These are phyloP conservation scores for Sclerotinia spermophila DNA, from an alignment of 2,329 filamentous ascomycete genomes.

Conservation along the genomic window DNA sequence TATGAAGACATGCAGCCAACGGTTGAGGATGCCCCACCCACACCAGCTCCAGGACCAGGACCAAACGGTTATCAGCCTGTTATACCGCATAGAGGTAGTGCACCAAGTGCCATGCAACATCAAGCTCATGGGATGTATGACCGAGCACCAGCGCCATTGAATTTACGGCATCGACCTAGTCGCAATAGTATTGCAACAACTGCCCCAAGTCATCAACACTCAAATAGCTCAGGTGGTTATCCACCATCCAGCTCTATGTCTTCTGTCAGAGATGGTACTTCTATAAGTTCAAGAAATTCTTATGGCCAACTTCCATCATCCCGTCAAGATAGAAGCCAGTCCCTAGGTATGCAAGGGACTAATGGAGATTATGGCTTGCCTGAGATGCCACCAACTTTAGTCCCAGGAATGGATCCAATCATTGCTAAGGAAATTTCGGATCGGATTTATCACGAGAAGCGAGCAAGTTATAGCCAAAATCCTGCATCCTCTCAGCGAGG, in stretches of 20 bases:
- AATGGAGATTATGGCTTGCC: constrained; percentile 42
- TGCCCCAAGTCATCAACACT: constrained; percentile 29
- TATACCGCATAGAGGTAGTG: constrained; percentile 24
- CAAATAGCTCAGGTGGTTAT: constrained; percentile 31
- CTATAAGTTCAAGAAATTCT: constrained; percentile 30
- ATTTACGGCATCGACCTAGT: constrained; percentile 32
- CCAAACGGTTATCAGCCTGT: constrained; percentile 19
- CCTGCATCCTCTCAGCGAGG: constrained; percentile 43
- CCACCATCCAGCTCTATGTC: constrained; percentile 28
- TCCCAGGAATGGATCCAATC: constrained; percentile 57
- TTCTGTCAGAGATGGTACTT: constrained; percentile 29
- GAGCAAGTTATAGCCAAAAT: constrained; percentile 44
- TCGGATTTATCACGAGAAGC: constrained; percentile 54
- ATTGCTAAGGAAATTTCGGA: constrained; percentile 56
- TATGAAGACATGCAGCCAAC: constrained; percentile 46
- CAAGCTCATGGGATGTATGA: constrained; percentile 33
- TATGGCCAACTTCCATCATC: constrained; percentile 28
- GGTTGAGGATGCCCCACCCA: constrained; percentile 43
- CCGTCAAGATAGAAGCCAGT: constrained; percentile 28
- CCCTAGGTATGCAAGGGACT: constrained; percentile 21
- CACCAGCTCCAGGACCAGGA: constrained; percentile 26
- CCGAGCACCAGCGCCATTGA: constrained; percentile 35
- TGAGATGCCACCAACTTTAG: constrained; percentile 53
- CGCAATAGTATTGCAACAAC: constrained; percentile 27
- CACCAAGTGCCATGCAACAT: constrained; percentile 23